Evolutionary conservation across 805 yeast species (phyloP), one percentile per base, ranked within the genome.

Genomic region (Wickerhamomyces silvicola): DNA sequence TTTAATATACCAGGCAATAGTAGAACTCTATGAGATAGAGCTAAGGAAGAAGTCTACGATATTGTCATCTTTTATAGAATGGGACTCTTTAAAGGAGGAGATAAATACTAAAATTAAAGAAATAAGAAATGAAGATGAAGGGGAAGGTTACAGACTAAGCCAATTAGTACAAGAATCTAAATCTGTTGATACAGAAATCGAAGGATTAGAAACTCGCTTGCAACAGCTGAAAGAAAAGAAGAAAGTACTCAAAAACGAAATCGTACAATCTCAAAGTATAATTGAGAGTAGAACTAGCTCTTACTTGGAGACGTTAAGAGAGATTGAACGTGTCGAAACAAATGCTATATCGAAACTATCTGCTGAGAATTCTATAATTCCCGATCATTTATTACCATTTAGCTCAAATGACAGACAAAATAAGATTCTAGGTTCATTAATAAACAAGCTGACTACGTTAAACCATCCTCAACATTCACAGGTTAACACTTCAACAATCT

Each of bases 201-300:
- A 31, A 2, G 48, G 39, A 1, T 37, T 66, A 16, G 69, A 69
- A 36, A 33, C 36, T 8, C 50, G 61, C 24, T 38, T 70, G 11
- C 22, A 27, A 7, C 50, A 52, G 8, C 46, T 68, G 18, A 50
- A 48, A 19, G 45, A 47, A 1, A 66, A 60, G 39, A 60, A 58
- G 28, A 32, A 27, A 2, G 43, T 57, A 2, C 22, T 70, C 6
- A 43, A 41, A 10, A 22, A 31, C 7, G 76, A 70, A 45, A 65
- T 69, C 17, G 53, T 52, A 10, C 56, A 56, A 9, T 67, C 74
- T 0, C 62, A 66, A 39, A 67, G 73, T 9, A 64, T 70, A 4
- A 52, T 70, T 18, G 75, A 70, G 35, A 69, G 75, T 41, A 55
- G 59, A 29, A 53, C 72, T 0, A 62, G 72, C 4, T 54, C 59